A percentile compares a stretch with the other conserved stretches of the same genome.
phyloP scores from a whole-genome alignment of 2,329 filamentous ascomycete species.

The Chaetomiaceae sp. region DNA sequence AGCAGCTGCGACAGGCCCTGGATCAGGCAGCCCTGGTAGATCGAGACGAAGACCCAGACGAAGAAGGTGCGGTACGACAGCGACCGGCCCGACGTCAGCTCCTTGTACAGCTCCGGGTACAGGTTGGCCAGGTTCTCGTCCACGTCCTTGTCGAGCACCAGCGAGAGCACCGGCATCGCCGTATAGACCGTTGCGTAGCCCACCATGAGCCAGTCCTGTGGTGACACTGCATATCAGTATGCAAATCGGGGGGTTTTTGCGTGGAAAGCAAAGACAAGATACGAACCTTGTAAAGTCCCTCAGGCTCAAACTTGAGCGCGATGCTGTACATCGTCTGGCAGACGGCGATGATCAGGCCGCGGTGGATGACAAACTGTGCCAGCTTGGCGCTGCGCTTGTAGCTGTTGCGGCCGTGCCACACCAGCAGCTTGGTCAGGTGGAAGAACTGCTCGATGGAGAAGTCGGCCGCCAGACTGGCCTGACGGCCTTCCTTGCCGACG shows the following conservation, averaged over 20 bases:
- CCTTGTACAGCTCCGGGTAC: constrained; percentile 96
- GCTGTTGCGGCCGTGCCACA: constrained; percentile 96
- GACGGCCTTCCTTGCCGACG: constrained; percentile 93
- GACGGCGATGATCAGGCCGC: constrained; percentile 88
- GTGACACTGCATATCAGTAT: too few relatives aligned
- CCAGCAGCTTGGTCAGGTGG: constrained; percentile 91
- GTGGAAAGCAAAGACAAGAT: background rate
- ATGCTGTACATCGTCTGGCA: constrained; percentile 98
- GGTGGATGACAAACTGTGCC: constrained; percentile 96
- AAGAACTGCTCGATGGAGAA: constrained; percentile 96
- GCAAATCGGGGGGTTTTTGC: background rate
- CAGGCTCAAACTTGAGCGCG: constrained; percentile 84
- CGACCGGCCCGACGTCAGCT: constrained; percentile 82
- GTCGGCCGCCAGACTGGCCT: constrained; percentile 91
- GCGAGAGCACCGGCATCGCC: constrained; percentile 83
- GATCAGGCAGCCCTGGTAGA: constrained; percentile 94
- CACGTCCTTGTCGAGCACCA: constrained; percentile 92
- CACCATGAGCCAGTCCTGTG: constrained; percentile 84
- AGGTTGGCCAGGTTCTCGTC: constrained; percentile 90
- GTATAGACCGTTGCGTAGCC: constrained; percentile 97
- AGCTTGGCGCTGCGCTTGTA: constrained; percentile 96
- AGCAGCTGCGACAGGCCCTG: constrained; percentile 90
- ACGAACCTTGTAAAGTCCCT: constrained; percentile 75
- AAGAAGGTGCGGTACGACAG: constrained; percentile 94
- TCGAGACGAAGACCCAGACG: constrained; percentile 88